phyloP scores from a whole-genome alignment of 129 eudicot genomes.

The Dittrichia graveolens region DNA sequence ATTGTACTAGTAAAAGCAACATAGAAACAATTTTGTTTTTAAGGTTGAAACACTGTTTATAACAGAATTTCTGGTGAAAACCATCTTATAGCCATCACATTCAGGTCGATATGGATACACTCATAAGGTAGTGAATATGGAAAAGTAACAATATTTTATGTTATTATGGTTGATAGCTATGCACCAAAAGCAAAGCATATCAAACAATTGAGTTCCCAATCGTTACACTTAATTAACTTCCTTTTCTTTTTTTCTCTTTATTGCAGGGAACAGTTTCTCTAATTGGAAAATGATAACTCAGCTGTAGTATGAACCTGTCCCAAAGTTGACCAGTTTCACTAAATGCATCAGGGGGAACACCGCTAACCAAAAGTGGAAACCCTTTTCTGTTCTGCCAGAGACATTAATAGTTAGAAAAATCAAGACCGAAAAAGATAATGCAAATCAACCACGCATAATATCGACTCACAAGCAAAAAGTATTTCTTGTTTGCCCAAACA shows the following conservation, averaged over 20 bases:
- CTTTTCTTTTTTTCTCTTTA: not conserved
- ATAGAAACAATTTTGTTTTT: not conserved
- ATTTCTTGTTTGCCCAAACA: constrained; percentile 97
- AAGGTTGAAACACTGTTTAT: not conserved
- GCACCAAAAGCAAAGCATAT: too few species aligned
- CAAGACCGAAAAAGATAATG: not conserved
- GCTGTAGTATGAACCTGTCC: constrained; percentile 65
- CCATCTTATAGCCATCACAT: not conserved
- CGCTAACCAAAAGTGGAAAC: constrained; percentile 88
- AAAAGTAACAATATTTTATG: not conserved
- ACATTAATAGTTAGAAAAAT: constrained; percentile 26
- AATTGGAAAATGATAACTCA: not conserved
- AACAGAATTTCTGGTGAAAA: not conserved
- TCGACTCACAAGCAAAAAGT: constrained; percentile 74
- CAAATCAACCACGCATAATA: not conserved
- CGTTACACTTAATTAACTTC: not conserved
- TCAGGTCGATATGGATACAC: not conserved
- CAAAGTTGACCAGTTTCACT: constrained; percentile 99
- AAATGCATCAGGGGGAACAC: constrained; percentile 98
- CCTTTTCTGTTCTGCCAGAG: constrained; percentile 69
- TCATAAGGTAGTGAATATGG: not conserved
- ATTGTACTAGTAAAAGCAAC: constrained; percentile 10
- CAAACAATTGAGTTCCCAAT: not conserved
- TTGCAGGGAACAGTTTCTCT: constrained; percentile 5
- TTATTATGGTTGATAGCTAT: not conserved